Base-by-base conservation (phyloP, 495 filamentous ascomycete species). In the Rhypophila decipiens region DNA sequence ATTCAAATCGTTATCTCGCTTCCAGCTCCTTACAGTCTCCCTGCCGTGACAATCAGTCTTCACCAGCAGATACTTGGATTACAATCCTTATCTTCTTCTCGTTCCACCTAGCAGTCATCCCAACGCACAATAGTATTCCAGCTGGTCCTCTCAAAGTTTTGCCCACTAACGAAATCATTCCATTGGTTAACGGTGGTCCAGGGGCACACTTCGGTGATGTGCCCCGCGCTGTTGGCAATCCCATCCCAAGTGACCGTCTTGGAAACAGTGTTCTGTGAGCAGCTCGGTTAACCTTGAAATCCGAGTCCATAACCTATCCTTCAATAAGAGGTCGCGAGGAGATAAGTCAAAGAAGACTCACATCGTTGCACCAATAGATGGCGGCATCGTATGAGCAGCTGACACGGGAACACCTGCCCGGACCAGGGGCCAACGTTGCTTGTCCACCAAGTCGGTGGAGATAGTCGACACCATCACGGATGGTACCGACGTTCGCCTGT, bases 181-280 rank as follows among this genome's bases (percentile, higher is more conserved):
- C 7, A 31, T 31, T 7, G 27, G 13, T 27, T 12, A 19, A 29
- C 44, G 12, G 21, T 15, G 13, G 10, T 1, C 44, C 44, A 47
- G 11, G 44, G 44, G 35, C 44, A 47, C 19, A 47, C 23, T 23
- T 47, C 44, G 22, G 44, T 47, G 22, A 47, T 47, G 23, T 47
- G 22, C 35, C 21, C n/a, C 2, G 44, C 44, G 35, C 44, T 47
- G 20, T 47, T 47, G 44, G 44, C 44, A 13, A 41, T 22, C 27
- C 7, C 44, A 24, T 47, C 36, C 35, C 44, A 47, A 3, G 44
- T 47, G 10, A 47, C 36, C n/a, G 44, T 24, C 44, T 47, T 39
- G 34, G 35, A 5, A 0, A 23, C 34, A 7, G 35, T 39, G 44
- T 39, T 47, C 44, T 47, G 9, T 20, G 21, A 18, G 36, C 17